These are phyloP conservation scores for Lipomyces yarrowii DNA, from an alignment of 1,139 yeast species.

Conservation along the genomic window DNA sequence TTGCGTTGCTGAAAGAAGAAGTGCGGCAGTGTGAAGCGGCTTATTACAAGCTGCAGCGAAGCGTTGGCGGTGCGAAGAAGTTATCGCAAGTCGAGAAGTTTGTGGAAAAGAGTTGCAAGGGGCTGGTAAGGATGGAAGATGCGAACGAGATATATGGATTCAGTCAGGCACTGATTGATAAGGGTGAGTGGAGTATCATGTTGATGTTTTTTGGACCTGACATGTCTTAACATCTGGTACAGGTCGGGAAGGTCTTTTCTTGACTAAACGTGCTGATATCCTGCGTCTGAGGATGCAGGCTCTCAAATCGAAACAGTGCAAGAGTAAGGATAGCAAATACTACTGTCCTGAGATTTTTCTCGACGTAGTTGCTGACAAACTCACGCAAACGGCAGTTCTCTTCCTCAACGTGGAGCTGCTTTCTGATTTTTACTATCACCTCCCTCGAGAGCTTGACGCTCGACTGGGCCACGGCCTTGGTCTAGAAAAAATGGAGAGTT, in stretches of 20 bases:
- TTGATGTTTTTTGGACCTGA: too few species aligned
- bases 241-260: constrained; percentile 85
- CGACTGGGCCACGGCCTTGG: constrained; percentile 65
- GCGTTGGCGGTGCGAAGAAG: constrained; percentile 75
- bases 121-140: constrained; percentile 40
- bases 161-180: constrained; percentile 66
- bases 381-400: constrained; percentile 89
- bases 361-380: constrained; percentile 88
- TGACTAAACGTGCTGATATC: constrained; percentile 73
- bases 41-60: constrained; percentile 61
- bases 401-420: constrained; percentile 91
- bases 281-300: constrained; percentile 76
- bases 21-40: constrained; percentile 76
- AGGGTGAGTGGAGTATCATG: constrained; percentile 35
- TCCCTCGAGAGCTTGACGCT: constrained; percentile 88
- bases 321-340: constrained; percentile 75
- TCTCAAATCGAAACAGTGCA: constrained; percentile 75
- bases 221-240: constrained; percentile 21
- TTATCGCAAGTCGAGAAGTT: constrained; percentile 80
- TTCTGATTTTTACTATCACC: constrained; percentile 92
- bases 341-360: constrained; percentile 93
- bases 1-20: constrained; percentile 76
- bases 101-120: constrained; percentile 53
- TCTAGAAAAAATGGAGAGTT: constrained; percentile 76
- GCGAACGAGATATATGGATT: constrained; percentile 72